phyloP scores from a whole-genome alignment of 2,329 filamentous ascomycete species.

The Sporothrix brasiliensis region DNA sequence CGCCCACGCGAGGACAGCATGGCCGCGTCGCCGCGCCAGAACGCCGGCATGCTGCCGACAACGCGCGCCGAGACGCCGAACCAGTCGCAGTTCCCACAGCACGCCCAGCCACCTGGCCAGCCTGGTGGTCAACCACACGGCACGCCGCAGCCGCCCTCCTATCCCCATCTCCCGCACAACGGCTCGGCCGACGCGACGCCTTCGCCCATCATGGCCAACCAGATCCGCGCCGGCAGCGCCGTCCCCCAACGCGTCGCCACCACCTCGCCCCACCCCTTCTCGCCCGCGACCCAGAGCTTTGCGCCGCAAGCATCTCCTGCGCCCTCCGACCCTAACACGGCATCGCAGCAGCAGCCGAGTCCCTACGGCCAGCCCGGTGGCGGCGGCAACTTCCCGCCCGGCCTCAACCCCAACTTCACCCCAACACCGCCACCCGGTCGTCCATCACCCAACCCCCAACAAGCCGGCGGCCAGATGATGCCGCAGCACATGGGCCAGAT shows the following conservation, averaged over 20 bases:
- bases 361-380: constrained; percentile 63
- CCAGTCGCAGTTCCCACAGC: constrained; percentile 68
- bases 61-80: constrained; percentile 93
- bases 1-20: constrained; percentile 81
- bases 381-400: constrained; percentile 56
- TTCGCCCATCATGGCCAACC: constrained; percentile 88
- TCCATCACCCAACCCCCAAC: constrained; percentile 59
- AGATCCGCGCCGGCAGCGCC: constrained; percentile 65
- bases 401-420: constrained; percentile 62
- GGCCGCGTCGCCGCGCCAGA: constrained; percentile 77
- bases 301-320: constrained; percentile 73
- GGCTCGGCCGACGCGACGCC: constrained; percentile 83
- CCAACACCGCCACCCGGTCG: constrained; percentile 59
- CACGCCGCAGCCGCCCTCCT: constrained; percentile 68
- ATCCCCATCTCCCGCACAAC: constrained; percentile 76
- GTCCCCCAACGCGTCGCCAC: constrained; percentile 83
- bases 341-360: constrained; percentile 62
- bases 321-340: constrained; percentile 73
- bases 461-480: constrained; percentile 57
- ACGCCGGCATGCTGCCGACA: constrained; percentile 71
- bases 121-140: constrained; percentile 42
- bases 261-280: constrained; percentile 89
- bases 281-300: constrained; percentile 73
- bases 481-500: constrained; percentile 48
- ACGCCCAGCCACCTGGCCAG: constrained; percentile 10